Evolutionary conservation across 2,329 filamentous ascomycete genomes (phyloP), one percentile per base, ranked within the genome.

Genomic region (Ophiognomonia clavigignenti-juglandacearum): DNA sequence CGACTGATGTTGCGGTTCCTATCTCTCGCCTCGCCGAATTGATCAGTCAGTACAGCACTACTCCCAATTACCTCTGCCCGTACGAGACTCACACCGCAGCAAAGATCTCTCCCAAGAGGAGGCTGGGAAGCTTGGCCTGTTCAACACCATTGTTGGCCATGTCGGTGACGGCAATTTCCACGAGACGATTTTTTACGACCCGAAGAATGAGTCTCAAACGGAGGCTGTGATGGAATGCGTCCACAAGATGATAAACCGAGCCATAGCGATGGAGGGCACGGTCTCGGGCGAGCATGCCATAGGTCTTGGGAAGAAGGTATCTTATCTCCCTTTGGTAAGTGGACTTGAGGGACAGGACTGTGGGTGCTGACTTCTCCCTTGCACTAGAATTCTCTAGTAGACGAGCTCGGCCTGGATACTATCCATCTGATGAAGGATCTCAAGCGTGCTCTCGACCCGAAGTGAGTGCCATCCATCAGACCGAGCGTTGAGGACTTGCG

Each of bases 1-100:
- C 85, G 0, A 92, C 86, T 0, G 87, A 92, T 60, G 86, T 91
- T 18, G 86, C 86, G 0, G 87, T 91, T 1, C 86, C 86, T 0
- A 80, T 91, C 39, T 86, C 81, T 14, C 72, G 74, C 32, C 67
- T 92, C 52, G 80, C 86, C 1, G 80, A 86, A 54, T 84, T 90
- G 45, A 86, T 91, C 40, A 16, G 31, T 34, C 9, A 3, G 14
- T 34, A 16, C 31, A 13, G 9, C 31, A n/a, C 31, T 7, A 34
- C 8, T 8, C 8, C n/a, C 16, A 4, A 16, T 34, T 8, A n/a
- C 5, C 4, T 8, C 31, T 16, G 5, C 8, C 31, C 13, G 14
- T 14, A 6, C 11, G 29, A 16, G 7, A 8, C 31, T 34, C 14
- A 34, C 31, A 34, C 31, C 10, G 14, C 18, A 13, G 9, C n/a